Evolutionary conservation across 108 stramenopile genomes (phyloP), one percentile per base, ranked within the genome.

Genomic region (Cylindrotheca closterium): DNA sequence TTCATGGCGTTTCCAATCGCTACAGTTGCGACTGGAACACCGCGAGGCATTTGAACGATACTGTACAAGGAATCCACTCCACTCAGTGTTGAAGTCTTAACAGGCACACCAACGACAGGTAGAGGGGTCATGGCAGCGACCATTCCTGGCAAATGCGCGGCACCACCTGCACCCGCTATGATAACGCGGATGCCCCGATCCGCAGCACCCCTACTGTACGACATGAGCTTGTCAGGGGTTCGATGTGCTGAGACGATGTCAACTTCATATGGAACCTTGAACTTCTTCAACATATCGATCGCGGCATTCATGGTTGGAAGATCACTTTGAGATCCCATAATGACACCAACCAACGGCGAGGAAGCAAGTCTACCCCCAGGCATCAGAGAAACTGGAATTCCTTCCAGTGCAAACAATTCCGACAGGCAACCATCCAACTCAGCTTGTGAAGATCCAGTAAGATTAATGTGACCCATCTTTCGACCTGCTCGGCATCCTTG

Each of bases 111-210:
- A 30, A 99, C 77, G 3, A 99, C 99, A 8, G 98, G 98, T 0
- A 98, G 79, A 22, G 98, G 89, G 47, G 99, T 99, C 92, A 93
- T 88, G 17, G 96, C 91, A 3, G 98, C 98, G 2, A 97, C 93
- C 99, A 99, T 99, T 22, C 98, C 97, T 17, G 99, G 99, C 50
- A 99, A 75, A 72, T 98, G 99, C 22, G 99, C 99, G 4, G 99
- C 99, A 12, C 99, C 99, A n/a, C 99, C 99, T 0, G 99, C 99
- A 31, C 98, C 99, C 8, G 99, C 99, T 64, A 98, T 91, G 42
- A 98, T 95, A 26, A 93, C 92, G 31, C 84, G 90, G 46, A 99
- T 47, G 45, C 98, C 98, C 12, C 98, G 81, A 26, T 70, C 83
- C 2, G 73, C 88, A 2, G 96, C 96, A 37, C 80, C 75, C 57